These are phyloP conservation scores for Platismatia glauca DNA, from an alignment of 495 filamentous ascomycete genomes.

Conservation along the genomic window DNA sequence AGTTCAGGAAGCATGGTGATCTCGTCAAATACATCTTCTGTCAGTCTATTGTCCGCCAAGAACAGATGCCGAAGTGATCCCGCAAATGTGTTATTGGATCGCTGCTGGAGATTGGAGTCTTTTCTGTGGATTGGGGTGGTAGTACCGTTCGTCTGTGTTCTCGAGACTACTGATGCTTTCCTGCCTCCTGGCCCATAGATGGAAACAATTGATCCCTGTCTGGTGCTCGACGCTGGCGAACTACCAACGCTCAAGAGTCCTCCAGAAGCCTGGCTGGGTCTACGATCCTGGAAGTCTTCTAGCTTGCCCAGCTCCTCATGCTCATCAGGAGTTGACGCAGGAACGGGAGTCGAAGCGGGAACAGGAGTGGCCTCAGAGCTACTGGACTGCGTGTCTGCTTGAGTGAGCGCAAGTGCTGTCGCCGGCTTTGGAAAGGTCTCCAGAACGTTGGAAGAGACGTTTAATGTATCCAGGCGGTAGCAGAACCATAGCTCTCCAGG, in stretches of 20 bases:
- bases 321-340: constrained; percentile 40
- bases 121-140: constrained; percentile 61
- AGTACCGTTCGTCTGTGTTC: constrained; percentile 48
- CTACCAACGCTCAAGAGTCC: constrained; percentile 64
- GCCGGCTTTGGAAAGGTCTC: constrained; percentile 81
- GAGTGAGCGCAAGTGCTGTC: constrained; percentile 43
- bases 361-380: constrained; percentile 44
- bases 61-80: constrained; percentile 73
- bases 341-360: constrained; percentile 34
- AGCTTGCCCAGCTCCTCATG: constrained; percentile 68
- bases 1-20: constrained; percentile 74
- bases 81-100: constrained; percentile 73
- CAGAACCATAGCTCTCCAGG: constrained; percentile 93
- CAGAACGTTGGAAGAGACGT: constrained; percentile 89
- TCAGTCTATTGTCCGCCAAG: constrained; percentile 86
- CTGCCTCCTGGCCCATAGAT: constrained; percentile 64
- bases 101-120: constrained; percentile 70
- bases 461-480: constrained; percentile 77
- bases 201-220: constrained; percentile 76
- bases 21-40: constrained; percentile 91
- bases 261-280: constrained; percentile 76
- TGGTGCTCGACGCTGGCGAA: constrained; percentile 55
- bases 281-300: constrained; percentile 53
- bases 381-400: constrained; percentile 35
- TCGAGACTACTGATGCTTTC: constrained; percentile 76